Evolutionary conservation across 257 asterid genomes (phyloP), one percentile per base, ranked within the genome.

Genomic region (Capsicum baccatum): DNA sequence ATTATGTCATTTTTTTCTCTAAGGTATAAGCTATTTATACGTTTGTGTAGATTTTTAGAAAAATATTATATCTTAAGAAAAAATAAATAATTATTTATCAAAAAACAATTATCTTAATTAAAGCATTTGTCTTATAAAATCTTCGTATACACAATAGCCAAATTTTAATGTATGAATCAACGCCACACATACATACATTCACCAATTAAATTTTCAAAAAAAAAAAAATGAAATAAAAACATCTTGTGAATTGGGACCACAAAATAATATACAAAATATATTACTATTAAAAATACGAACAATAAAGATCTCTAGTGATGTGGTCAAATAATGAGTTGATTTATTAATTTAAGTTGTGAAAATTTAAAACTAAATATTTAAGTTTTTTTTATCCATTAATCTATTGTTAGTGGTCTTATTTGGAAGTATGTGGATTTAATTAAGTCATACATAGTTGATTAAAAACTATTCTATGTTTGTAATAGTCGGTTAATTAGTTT

Each of bases 361-460:
- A 73, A 52, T 16, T 76, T 8, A 35, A 21, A 76, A 21, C 0
- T 48, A 76, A 21, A 52, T 21, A 52, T 55, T 26, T 76, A 76
- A 44, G 50, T 14, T 54, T 54, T 63, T 33, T 16, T 15, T 16
- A 69, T 69, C 16, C 14, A 74, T 74, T 73, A 52, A 76, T 76
- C 9, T 64, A 8, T 62, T 9, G 39, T 64, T 64, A 64, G 70
- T 12, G 1, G 26, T 15, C 62, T 7, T 1, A 16, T 74, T 74
- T 74, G 80, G 59, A 73, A 6, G 59, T 21, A 48, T 7, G 80
- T 48, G n/a, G 59, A 48, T 74, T 48, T 48, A 74, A 48, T 74
- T 50, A 48, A 50, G n/a, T 6, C 10, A 50, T 47, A 19, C n/a
- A 9, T 74, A 74, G 13, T 19, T 19, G 16, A 76, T 52, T 76